Percentiles rank a stretch among this genome's conserved stretches.
Evolutionary conservation across 331 rosid species (phyloP).

Genomic region (Acacia concinna): DNA sequence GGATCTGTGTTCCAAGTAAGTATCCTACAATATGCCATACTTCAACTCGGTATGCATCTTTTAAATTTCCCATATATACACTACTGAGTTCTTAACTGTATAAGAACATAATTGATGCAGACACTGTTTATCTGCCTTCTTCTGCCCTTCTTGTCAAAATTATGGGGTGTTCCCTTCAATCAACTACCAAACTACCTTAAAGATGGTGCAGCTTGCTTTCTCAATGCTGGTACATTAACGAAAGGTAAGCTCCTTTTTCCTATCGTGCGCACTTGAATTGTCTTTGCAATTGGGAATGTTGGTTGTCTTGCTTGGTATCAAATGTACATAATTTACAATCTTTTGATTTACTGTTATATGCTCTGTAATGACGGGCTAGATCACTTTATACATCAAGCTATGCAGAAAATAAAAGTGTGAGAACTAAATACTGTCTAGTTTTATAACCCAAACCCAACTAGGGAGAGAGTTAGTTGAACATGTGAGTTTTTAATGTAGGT

Average conservation of each 20-base stretch:
- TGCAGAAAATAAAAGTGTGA: background rate
- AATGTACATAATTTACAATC: conserved; percentile 11
- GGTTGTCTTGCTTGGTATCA: conserved; percentile 11
- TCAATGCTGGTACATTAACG: conserved; percentile 64
- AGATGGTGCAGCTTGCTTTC: conserved; percentile 93
- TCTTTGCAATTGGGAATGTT: conserved; percentile 3
- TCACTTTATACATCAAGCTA: background rate
- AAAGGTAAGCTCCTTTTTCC: conserved; percentile 50
- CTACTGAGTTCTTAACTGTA: conserved; percentile 26
- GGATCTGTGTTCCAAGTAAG: conserved; percentile 94
- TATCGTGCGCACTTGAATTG: background rate
- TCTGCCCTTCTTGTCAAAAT: conserved; percentile 77
- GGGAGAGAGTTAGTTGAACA: background rate
- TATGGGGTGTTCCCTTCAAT: conserved; percentile 88
- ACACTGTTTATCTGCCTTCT: conserved; percentile 76
- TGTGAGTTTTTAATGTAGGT: conserved; percentile 1
- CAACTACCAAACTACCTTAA: conserved; percentile 81
- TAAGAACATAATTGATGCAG: conserved; percentile 47
- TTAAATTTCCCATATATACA: conserved; percentile 6
- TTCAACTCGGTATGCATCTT: conserved; percentile 9
- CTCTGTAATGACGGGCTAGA: background rate
- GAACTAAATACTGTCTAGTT: background rate
- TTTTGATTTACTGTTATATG: conserved; percentile 15
- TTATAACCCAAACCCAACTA: conserved; percentile 12
- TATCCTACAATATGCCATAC: conserved; percentile 21